These are phyloP conservation scores for Boletus reticulatus DNA, from an alignment of 768 basidiomycete genomes.

Conservation along the genomic window DNA sequence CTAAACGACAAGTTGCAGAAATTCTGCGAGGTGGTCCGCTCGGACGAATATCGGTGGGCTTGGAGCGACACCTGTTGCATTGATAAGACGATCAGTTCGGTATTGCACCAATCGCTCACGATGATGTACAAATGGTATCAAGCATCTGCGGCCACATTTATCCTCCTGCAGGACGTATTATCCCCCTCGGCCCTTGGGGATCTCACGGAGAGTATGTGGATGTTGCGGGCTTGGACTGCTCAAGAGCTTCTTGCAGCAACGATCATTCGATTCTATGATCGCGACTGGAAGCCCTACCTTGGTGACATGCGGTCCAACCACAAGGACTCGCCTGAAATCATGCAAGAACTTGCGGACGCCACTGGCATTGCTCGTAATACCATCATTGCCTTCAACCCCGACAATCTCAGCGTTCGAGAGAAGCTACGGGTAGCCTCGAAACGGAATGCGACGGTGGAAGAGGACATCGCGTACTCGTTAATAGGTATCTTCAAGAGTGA, in stretches of 20 bases:
- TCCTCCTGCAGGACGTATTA: neutral
- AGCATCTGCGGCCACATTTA: slow-evolving; percentile 4
- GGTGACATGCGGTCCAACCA: slow-evolving; percentile 2
- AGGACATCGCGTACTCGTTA: slow-evolving; percentile 8
- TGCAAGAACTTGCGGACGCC: slow-evolving; percentile 6
- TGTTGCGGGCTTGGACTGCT: slow-evolving; percentile 13
- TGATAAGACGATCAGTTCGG: no score
- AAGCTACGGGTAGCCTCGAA: slow-evolving; percentile 13
- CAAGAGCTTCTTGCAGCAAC: slow-evolving; percentile 14
- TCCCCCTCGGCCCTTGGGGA: neutral
- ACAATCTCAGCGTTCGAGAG: slow-evolving; percentile 3
- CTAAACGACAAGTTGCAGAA: no score
- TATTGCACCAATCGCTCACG: no score
- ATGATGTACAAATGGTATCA: no score
- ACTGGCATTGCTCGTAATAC: neutral
- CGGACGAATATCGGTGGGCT: no score
- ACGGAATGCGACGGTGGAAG: slow-evolving; percentile 5
- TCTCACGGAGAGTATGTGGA: slow-evolving; percentile 1
- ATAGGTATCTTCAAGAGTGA: slow-evolving; percentile 13
- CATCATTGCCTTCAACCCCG: slow-evolving; percentile 1
- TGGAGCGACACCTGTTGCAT: no score
- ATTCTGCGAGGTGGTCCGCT: no score
- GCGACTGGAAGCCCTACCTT: slow-evolving; percentile 11
- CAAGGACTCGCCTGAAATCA: slow-evolving; percentile 8
- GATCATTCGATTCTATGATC: slow-evolving; percentile 7